Evolutionary conservation across 768 basidiomycete species (phyloP).

Genomic region (Rhizopogon roseolus): DNA sequence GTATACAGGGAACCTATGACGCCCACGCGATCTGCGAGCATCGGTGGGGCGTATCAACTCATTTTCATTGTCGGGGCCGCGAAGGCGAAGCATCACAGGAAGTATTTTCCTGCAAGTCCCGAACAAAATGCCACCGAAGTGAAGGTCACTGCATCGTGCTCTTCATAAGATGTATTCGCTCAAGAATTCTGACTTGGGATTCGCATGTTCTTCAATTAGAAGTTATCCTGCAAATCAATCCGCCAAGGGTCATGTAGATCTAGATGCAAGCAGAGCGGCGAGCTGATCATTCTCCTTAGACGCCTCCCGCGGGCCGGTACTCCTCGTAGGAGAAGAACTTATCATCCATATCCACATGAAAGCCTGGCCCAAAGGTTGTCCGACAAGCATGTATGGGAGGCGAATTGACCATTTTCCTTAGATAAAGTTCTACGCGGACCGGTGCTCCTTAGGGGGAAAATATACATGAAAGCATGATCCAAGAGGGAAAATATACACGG

Average conservation of each 20-base stretch:
- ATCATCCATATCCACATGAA: background rate
- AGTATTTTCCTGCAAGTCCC: background rate
- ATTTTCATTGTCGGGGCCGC: background rate
- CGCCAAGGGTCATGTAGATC: background rate
- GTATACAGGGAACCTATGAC: background rate
- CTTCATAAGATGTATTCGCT: background rate
- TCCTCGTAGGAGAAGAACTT: background rate
- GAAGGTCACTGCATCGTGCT: background rate
- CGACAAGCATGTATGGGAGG: too few species aligned
- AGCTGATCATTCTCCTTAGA: background rate
- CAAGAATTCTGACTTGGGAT: background rate
- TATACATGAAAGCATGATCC: background rate
- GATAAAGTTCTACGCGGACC: background rate
- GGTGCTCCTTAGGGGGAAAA: background rate
- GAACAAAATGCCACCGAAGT: background rate
- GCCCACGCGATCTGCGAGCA: background rate
- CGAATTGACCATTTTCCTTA: background rate
- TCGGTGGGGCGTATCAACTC: background rate
- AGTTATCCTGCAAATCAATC: background rate
- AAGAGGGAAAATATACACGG: background rate
- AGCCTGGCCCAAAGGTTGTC: background rate
- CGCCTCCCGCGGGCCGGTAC: background rate
- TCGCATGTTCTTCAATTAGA: background rate
- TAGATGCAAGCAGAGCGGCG: background rate
- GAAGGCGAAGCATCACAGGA: background rate